Conservation (phyloP, 768 basidiomycete species). For the Panus rudis region DNA sequence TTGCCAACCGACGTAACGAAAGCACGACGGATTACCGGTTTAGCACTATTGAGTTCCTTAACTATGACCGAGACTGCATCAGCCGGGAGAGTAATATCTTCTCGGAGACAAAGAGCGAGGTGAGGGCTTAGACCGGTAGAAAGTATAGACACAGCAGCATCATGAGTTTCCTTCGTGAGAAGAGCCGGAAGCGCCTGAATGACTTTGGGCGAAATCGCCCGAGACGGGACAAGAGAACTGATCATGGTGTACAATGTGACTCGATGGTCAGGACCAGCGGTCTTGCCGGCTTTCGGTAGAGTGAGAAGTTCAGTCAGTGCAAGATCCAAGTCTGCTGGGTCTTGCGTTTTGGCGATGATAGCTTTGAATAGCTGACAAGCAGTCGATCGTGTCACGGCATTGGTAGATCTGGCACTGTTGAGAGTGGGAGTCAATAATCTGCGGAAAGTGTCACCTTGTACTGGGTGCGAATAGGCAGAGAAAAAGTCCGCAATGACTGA, state of each 20-base stretch:
- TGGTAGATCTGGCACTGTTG: constrained; percentile 70
- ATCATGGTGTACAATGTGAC: constrained; percentile 77
- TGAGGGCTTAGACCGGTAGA: constrained; percentile 51
- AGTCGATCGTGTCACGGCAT: constrained; percentile 48
- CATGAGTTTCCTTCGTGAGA: constrained; percentile 73
- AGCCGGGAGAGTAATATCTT: constrained; percentile 33
- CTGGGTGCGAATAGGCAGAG: constrained; percentile 40
- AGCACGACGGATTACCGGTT: constrained; percentile 54
- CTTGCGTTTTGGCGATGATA: constrained; percentile 29
- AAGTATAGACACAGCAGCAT: constrained; percentile 51
- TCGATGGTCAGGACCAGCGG: constrained; percentile 82
- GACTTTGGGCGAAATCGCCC: constrained; percentile 39
- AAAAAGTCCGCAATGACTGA: constrained; percentile 57
- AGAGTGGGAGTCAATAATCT: constrained; percentile 52
- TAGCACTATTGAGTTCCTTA: constrained; percentile 68
- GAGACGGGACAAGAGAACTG: constrained; percentile 40
- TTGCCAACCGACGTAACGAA: constrained; percentile 59
- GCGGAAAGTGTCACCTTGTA: constrained; percentile 42
- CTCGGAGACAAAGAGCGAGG: constrained; percentile 44
- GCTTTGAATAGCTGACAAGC: constrained; percentile 52
- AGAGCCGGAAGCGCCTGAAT: constrained; percentile 36
- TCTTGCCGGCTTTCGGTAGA: constrained; percentile 81
- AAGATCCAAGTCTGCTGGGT: constrained; percentile 32
- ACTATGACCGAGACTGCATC: constrained; percentile 43
- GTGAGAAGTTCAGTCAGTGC: constrained; percentile 60